Evolutionary conservation across 306 rosid species (phyloP), one percentile per base, ranked within the genome.

Genomic region (Cicer cuneatum): DNA sequence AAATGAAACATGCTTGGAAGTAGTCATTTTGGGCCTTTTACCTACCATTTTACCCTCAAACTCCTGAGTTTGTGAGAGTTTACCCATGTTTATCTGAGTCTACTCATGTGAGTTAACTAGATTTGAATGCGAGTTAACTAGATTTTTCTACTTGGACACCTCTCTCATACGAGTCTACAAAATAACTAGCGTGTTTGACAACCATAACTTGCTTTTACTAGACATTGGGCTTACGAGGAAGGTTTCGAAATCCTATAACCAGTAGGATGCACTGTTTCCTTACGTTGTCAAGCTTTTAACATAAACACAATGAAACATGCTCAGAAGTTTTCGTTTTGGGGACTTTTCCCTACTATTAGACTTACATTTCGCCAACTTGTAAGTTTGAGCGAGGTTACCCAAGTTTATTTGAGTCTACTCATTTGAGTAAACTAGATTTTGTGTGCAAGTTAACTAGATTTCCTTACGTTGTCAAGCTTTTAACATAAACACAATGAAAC

Each of bases 131-230:
- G 16, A 47, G 52, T 47, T 47, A 47, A 47, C 16, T 47, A 47
- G 8, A 11, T 11, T 47, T 13, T 47, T 11, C 53, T 47, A 47
- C 8, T 7, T 47, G 6, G 18, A 13, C 18, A 13, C 0, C n/a
- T 12, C 13, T 12, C 53, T 47, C 16, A 5, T 7, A 47, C 16
- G 14, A 47, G 3, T 47, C 8, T 47, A 47, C 53, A 47, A 47
- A 7, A 11, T 47, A 47, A 47, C 53, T 47, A 13, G 53, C 13
- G 6, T 12, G 53, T 47, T 47, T 47, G 53, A 47, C 53, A 47
- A 11, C 53, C 53, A 13, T 47, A 54, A 54, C 35, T 7, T 66
- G 70, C 69, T 51, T 63, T 72, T 51, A 64, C 62, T 37, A 49
- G 39, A 35, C 9, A 52, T 38, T 47, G 47, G 71, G 81, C 53